Evolutionary conservation across 148 eudicot species (phyloP), one percentile per base, ranked within the genome.

Genomic region (Rheum nobile): DNA sequence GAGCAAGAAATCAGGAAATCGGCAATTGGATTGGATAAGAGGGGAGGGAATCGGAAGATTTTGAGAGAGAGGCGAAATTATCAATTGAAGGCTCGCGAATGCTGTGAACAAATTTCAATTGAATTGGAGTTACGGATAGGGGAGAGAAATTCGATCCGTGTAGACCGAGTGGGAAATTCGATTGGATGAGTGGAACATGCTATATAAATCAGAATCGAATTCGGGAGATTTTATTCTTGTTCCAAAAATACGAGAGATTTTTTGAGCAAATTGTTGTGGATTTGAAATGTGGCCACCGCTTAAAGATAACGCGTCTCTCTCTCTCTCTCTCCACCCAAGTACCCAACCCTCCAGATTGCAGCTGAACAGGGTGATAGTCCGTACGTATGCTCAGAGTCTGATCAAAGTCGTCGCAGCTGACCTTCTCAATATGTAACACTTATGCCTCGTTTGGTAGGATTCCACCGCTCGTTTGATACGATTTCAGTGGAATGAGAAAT

Each of bases 261-360:
- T 57, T 24, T 2, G 65, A 57, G 65, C 8, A 14, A 61, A 31
- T 7, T 32, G 70, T 31, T 38, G 70, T 14, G 22, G 70, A 22
- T 14, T 65, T 32, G 39, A 65, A 65, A 65, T 65, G 70, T 31
- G 70, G 70, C 70, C 39, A 31, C 8, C 39, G 22, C 39, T 63
- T 57, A 14, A 19, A 34, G 70, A 65, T 65, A 65, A 65, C 70
- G 70, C 70, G 39, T 65, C 38, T 28, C 63, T 28, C 67, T 28
- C 67, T 61, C 67, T 28, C 34, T 61, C 67, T 28, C 24, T 21
- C 29, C n/a, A n/a, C n/a, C n/a, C n/a, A n/a, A n/a, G n/a, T n/a
- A n/a, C n/a, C n/a, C n/a, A n/a, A n/a, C n/a, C 11, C 61, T 57
- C 5, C 67, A 57, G 22, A 31, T 6, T 17, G 70, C 70, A 65